Conservation (phyloP, 1,284 basidiomycete genomes). For the Ustanciosporium gigantosporum region DNA sequence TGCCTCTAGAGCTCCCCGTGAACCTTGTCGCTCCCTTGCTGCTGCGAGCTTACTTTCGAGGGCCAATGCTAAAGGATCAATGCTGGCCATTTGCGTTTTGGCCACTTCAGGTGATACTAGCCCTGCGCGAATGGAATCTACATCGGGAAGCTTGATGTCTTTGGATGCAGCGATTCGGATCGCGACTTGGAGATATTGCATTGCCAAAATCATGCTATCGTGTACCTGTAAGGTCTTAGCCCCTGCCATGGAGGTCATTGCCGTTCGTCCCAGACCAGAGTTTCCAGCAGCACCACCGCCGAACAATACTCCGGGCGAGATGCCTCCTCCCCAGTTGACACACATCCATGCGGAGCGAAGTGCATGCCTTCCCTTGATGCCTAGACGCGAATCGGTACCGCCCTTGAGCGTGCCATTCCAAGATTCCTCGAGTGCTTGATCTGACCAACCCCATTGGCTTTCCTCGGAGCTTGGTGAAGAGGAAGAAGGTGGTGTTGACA, state of each 20-base stretch:
- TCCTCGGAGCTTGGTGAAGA: constrained; percentile 1
- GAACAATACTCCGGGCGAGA: constrained; percentile 47
- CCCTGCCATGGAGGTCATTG: constrained; percentile 16
- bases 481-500: constrained; percentile 19
- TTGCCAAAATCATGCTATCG: constrained; percentile 44
- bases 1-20: constrained; percentile 7
- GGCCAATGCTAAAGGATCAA: constrained; percentile 30
- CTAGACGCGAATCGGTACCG: constrained; percentile 50
- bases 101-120: constrained; percentile 15
- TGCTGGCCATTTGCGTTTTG: constrained; percentile 24
- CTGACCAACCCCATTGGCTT: constrained; percentile 33
- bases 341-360: constrained; percentile 56
- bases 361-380: constrained; percentile 52
- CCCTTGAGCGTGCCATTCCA: constrained; percentile 17
- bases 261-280: constrained; percentile 22
- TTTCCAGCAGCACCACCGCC: constrained; percentile 15
- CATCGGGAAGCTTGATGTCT: constrained; percentile 46
- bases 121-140: constrained; percentile 14
- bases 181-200: constrained; percentile 43
- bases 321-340: constrained; percentile 53
- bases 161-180: constrained; percentile 35
- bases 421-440: constrained; percentile 31
- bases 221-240: constrained; percentile 16
- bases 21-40: constrained; percentile 36
- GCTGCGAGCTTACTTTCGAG: constrained; percentile 23